These are phyloP conservation scores for Neurospora sp. DNA, from an alignment of 495 filamentous ascomycete species.

Conservation along the genomic window DNA sequence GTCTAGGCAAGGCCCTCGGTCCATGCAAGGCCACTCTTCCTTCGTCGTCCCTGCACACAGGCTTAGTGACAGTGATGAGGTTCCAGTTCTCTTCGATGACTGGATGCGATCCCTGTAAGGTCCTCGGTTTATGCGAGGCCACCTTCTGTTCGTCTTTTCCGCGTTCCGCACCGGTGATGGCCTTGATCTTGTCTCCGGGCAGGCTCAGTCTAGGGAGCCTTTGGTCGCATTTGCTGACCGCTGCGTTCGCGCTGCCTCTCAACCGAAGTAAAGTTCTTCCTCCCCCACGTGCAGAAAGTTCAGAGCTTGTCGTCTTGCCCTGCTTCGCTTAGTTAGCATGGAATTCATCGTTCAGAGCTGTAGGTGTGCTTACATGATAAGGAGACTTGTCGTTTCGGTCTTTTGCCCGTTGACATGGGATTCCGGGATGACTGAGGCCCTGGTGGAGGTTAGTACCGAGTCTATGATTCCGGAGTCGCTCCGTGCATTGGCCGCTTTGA, in stretches of 20 bases:
- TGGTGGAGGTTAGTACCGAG: not conserved
- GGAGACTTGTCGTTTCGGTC: not conserved
- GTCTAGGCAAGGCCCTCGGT: fast-evolving
- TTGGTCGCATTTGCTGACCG: not conserved
- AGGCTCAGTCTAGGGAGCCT: not conserved
- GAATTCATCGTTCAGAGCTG: not conserved
- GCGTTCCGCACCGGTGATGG: not conserved
- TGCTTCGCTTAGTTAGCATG: not conserved
- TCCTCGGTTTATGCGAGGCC: not conserved
- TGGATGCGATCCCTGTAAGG: fast-evolving
- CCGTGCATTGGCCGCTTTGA: not conserved
- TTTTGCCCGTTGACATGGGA: not conserved
- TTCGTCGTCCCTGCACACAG: not conserved
- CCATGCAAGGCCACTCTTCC: too few species aligned
- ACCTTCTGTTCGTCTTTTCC: not conserved
- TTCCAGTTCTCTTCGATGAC: not conserved
- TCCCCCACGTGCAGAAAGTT: too few species aligned
- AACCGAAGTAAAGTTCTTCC: too few species aligned
- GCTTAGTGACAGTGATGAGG: not conserved
- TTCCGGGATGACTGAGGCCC: not conserved
- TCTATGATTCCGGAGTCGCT: not conserved
- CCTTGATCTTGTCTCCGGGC: not conserved
- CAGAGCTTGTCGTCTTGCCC: not conserved
- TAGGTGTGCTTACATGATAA: not conserved
- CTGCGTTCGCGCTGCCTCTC: not conserved